Base-by-base conservation (phyloP, 2,329 filamentous ascomycete species). In the Trichoderma sp. region DNA sequence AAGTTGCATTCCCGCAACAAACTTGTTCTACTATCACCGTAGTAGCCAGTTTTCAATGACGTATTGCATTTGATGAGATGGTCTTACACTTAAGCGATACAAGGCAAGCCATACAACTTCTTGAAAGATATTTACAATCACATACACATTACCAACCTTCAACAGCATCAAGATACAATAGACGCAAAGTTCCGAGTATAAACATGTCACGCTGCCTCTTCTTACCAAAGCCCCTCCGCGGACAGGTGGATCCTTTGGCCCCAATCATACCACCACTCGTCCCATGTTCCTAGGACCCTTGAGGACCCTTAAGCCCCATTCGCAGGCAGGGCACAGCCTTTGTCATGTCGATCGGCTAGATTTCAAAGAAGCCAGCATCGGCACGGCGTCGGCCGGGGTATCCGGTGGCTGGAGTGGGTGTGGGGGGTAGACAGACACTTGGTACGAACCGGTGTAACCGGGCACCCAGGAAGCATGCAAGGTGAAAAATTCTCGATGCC, bases 201-300 rank as follows among this genome's bases (percentile, higher is more conserved):
- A 55, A 19, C 52, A 29, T 29, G 27, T 29, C 21, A 43, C 14
- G 16, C 14, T 16, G 52, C 24, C 24, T 29, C 24, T 27, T 53
- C 21, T 29, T 13, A 53, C 24, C 49, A 29, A 53, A 3, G 24
- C 49, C 13, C 52, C 24, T 24, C 47, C n/a, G 13, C n/a, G 7
- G 11, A 14, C 21, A 63, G 37, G 60, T 63, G 60, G 60, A 63
- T 63, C 43, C 61, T 24, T 19, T n/a, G 40, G 47, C 55, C 11
- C 55, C 19, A 33, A 55, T 64, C 61, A 64, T 64, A 16, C 61
- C 61, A 64, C 61, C 49, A 29, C 37, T 66, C 63, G 40, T 66
- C 40, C 63, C 63, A 66, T 52, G 63, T 57, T n/a, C 40, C 40
- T 43, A 37, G 43, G 62, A 57, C 52, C 62, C 52, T 47, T 24